Evolutionary conservation across 2,329 filamentous ascomycete genomes (phyloP).

Genomic region (Sporothrix curviconia): DNA sequence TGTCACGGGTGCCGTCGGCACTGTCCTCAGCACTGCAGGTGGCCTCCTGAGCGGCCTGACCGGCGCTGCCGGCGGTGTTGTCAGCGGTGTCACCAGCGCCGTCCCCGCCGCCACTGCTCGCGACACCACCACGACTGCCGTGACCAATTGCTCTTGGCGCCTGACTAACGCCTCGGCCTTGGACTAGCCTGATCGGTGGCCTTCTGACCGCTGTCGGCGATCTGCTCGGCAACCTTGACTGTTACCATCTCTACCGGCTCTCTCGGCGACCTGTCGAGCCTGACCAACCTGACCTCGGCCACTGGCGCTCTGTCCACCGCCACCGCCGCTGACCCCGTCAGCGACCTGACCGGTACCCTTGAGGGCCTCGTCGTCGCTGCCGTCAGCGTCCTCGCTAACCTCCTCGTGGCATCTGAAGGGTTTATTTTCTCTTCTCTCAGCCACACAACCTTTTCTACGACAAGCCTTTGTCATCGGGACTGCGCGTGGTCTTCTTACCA

Average conservation of each 20-base stretch:
- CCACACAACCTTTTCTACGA: not conserved
- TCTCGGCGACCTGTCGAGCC: not conserved
- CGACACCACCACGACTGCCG: not conserved
- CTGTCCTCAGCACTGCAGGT: not conserved
- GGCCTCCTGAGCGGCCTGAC: not conserved
- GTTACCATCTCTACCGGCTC: not conserved
- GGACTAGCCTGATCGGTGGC: not conserved
- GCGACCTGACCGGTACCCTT: not conserved
- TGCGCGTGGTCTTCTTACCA: not conserved
- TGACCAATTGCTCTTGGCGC: not conserved
- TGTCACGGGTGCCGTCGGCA: not conserved
- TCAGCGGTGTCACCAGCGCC: too few relatives aligned
- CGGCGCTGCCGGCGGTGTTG: not conserved
- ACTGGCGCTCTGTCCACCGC: not conserved
- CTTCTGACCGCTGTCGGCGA: not conserved
- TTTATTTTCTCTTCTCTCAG: not conserved
- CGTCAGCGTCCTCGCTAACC: not conserved
- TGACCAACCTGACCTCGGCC: not conserved
- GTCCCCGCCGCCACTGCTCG: not conserved
- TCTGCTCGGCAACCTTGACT: not conserved
- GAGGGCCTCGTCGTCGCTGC: not conserved
- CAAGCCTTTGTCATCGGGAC: not conserved
- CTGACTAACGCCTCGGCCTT: not conserved
- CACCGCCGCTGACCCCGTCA: not conserved
- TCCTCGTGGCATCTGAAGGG: not conserved